Evolutionary conservation across 1,139 yeast genomes (phyloP).

Genomic region (Zygoascus hellenicus): DNA sequence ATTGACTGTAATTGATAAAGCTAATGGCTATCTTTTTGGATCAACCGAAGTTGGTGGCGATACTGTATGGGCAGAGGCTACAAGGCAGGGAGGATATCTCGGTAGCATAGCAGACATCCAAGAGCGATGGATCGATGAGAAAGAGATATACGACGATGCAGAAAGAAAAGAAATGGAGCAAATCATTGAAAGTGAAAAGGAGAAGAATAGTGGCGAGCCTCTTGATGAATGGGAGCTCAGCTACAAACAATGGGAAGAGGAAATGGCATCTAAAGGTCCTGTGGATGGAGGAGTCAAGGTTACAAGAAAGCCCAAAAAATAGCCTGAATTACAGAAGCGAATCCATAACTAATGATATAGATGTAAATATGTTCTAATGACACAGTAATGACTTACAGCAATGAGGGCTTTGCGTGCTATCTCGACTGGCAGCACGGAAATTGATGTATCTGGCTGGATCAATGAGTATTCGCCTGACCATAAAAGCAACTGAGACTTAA

Average conservation of each 20-base stretch:
- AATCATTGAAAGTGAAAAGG: slow-evolving; percentile 26
- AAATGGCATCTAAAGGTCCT: slow-evolving; percentile 18
- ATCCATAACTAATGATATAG: no score
- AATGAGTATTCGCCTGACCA: no score
- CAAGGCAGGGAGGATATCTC: slow-evolving; percentile 62
- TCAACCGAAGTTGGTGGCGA: slow-evolving; percentile 93
- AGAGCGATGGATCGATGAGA: slow-evolving; percentile 91
- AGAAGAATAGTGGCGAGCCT: slow-evolving; percentile 49
- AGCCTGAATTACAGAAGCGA: no score
- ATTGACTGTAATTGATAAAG: slow-evolving; percentile 73
- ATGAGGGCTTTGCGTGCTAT: no score
- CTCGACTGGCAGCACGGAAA: no score
- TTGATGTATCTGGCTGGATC: no score
- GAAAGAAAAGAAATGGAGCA: slow-evolving; percentile 47
- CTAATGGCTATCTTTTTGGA: slow-evolving; percentile 91
- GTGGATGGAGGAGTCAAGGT: slow-evolving; percentile 8
- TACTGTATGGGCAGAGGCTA: slow-evolving; percentile 91
- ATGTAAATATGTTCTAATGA: no score
- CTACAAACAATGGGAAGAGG: slow-evolving; percentile 56
- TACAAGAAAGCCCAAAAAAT: neutral
- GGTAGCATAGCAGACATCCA: slow-evolving; percentile 68
- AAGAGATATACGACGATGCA: slow-evolving; percentile 63
- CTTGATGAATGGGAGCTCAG: slow-evolving; percentile 58
- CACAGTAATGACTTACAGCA: no score
- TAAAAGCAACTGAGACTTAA: no score